Base-by-base conservation (phyloP, 306 rosid species). In the Hippophae tibetana region DNA sequence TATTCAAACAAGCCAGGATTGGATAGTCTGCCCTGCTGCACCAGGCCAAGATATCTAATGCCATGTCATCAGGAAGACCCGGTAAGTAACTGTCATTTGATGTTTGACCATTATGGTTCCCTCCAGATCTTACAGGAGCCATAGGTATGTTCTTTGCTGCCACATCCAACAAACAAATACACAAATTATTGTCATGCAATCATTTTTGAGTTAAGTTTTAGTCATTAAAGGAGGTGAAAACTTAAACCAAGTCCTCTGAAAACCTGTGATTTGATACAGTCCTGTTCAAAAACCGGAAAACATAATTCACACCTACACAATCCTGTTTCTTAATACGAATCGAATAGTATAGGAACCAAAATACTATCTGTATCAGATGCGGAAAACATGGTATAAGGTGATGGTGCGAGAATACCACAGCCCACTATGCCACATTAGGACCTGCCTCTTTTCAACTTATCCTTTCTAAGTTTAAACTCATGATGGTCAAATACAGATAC, bases 61-160 rank as follows among this genome's bases (percentile, higher is more conserved):
- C 66, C 43, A 48, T 59, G 41, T 76, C 80, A 56, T 76, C 76
- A 14, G 66, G 68, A 49, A 76, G 73, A 13, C 80, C 80, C 3
- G 80, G 70, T 8, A 68, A 42, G 66, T 11, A 52, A n/a, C 72
- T 51, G n/a, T 59, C 65, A n/a, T 67, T 53, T 2, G 60, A 13
- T 42, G 54, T 54, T 13, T 26, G 38, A 26, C 41, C 59, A 25
- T 46, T 40, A 9, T 2, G 52, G 9, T 26, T 63, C 18, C 13
- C 51, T 23, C 51, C 68, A 49, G 53, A 49, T 23, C 53, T 49
- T 23, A 1, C 53, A 12, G 53, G 3, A 49, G 53, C 23, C 23
- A 49, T 10, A 49, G 53, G 14, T 13, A 52, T 63, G 2, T 18
- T 53, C 25, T 26, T 52, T 11, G 53, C 44, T 6, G 10, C 43